Evolutionary conservation across 768 basidiomycete species (phyloP).

Genomic region (Amanita pseudoporphyria): DNA sequence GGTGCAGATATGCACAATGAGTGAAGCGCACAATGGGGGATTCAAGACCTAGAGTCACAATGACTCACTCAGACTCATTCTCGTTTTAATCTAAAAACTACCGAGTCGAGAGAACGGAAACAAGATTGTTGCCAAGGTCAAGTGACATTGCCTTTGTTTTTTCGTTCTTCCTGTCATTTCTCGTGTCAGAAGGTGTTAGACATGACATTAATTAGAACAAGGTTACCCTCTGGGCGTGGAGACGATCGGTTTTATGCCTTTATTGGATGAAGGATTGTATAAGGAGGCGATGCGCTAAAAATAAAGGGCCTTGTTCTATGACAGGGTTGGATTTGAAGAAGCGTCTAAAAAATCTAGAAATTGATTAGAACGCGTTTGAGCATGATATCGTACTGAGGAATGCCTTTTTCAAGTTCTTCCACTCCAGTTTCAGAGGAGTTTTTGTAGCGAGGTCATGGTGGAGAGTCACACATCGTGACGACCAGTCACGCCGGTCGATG

Average conservation of each 20-base stretch:
- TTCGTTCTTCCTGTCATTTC: not conserved
- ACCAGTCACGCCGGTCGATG: not conserved
- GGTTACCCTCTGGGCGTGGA: not conserved
- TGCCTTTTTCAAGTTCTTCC: no score
- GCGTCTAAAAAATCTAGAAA: not conserved
- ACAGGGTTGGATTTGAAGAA: not conserved
- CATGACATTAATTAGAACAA: not conserved
- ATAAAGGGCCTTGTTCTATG: not conserved
- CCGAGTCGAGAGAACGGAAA: not conserved
- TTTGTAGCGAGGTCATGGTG: no score
- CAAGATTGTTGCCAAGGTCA: not conserved
- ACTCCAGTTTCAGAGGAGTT: no score
- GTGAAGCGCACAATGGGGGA: no score
- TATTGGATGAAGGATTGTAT: constrained; percentile 2
- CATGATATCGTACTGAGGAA: not conserved
- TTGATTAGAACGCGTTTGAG: not conserved
- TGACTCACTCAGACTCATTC: constrained; percentile 1
- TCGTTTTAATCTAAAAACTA: not conserved
- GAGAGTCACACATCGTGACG: not conserved
- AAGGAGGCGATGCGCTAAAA: not conserved
- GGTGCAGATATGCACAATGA: not conserved
- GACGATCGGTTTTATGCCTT: not conserved
- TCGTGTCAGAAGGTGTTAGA: not conserved
- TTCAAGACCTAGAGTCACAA: not conserved
- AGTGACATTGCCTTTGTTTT: not conserved